Base-by-base conservation (phyloP, 1,139 yeast genomes). In the Saccharomyces uvarum region DNA sequence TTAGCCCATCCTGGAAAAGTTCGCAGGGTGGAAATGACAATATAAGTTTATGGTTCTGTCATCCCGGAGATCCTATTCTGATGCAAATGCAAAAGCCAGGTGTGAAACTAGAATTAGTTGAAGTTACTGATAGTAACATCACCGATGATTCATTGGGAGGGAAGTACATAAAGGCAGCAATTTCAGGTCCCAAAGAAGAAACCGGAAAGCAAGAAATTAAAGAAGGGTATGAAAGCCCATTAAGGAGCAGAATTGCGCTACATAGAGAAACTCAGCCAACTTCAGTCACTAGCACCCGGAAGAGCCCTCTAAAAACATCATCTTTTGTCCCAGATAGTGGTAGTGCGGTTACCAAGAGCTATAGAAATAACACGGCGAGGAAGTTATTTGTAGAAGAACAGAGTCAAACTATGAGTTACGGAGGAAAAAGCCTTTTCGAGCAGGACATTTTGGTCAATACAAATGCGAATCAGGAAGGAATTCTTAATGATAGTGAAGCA, bases 51-150 rank as follows among this genome's bases (percentile, higher is more conserved):
- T 75, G 76, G 67, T 81, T 81, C 63, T 71, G 75, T 56, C 67
- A 66, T 26, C 74, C 82, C 2, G 86, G 86, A 2, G 83, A 79
- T 56, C 84, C 84, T 0, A 73, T 81, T 2, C 56, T 81, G 44
- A 77, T 81, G 64, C 81, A 79, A 59, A 55, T 66, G 46, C 55
- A 51, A 3, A 62, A 53, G 52, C 56, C 56, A 8, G 65, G 59
- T 28, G 63, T 68, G 2, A 57, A 55, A 21, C 53, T 66, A 7
- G 65, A 77, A 57, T 75, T 75, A 58, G 73, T 78, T 16, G 82
- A 79, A 61, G 75, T 81, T 2, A 80, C 85, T 0, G 76, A 72
- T 50, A 64, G 68, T 48, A 68, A 61, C 21, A 57, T 38, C 6
- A 16, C 13, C 21, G 44, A 38, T 19, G 24, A 38, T 16, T 4